Evolutionary conservation across 78 protist species (phyloP), one percentile per base, ranked within the genome.

Genomic region (Protostelium mycophagum): DNA sequence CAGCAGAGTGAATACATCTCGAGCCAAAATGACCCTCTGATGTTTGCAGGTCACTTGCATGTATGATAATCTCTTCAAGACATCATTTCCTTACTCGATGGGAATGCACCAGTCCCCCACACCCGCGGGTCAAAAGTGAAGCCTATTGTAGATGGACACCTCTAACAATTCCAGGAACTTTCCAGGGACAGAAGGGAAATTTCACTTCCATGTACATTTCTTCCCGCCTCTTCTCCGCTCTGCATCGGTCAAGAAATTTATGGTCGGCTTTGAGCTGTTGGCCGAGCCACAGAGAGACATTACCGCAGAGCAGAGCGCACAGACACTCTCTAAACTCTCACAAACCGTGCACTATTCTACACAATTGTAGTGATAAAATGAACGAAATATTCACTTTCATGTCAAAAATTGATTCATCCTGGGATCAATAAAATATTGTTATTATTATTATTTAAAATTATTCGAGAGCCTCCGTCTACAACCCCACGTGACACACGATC

Each of bases 241-340:
- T 1, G 95, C 95, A 25, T 84, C 90, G 0, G 90, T 89, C 86
- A 92, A 92, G 90, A 83, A 85, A 0, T 84, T 84, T 36, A 86
- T 84, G 91, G 95, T 89, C 28, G 95, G 95, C 35, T 92, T 38
- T 84, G 95, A 92, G 37, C 36, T 92, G 84, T 29, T 92, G 35
- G 95, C 85, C 0, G 95, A 92, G n/a, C 63, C 35, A 0, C 83
- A 34, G 28, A 39, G 95, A 28, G 95, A 92, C 84, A 37, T 92
- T 28, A 92, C 95, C 34, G 92, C 95, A 0, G 95, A 92, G 39
- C 91, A 92, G 87, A 51, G 73, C 16, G 73, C 73, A 5, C 31
- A 5, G 31, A 51, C 73, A 5, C 73, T 51, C 73, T 51, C 73
- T 16, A 51, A 51, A 16, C 73, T 51, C 5, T 51, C 73, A 51